Conservation (phyloP, 202 grass and related monocot genomes). For the Panicum hallii region DNA sequence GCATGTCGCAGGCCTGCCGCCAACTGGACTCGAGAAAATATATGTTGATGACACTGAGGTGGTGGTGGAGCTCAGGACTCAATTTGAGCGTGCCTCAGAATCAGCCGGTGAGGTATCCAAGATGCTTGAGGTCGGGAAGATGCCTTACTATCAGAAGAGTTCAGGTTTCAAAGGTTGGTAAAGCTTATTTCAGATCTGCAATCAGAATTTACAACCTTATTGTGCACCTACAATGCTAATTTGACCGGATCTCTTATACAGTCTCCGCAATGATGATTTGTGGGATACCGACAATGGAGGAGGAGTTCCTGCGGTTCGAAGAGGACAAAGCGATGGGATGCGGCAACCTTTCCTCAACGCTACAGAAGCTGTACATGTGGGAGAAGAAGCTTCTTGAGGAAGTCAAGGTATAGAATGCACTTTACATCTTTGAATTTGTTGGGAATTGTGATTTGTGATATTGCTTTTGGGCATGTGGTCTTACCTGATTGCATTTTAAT, state of each 20-base stretch:
- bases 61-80: slow-evolving; percentile 71
- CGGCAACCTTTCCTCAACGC: slow-evolving; percentile 87
- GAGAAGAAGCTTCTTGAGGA: slow-evolving; percentile 96
- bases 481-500: slow-evolving; percentile 7
- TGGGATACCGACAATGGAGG: slow-evolving; percentile 65
- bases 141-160: slow-evolving; percentile 85
- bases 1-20: slow-evolving; percentile 46
- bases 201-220: slow-evolving; percentile 27
- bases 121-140: slow-evolving; percentile 96
- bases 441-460: slow-evolving; percentile 9
- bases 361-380: slow-evolving; percentile 97
- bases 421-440: slow-evolving; percentile 42
- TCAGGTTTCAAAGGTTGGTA: slow-evolving; percentile 79
- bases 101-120: slow-evolving; percentile 75
- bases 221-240: slow-evolving; percentile 29
- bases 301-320: slow-evolving; percentile 72
- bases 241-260: slow-evolving; percentile 43
- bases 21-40: slow-evolving; percentile 49
- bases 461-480: slow-evolving; percentile 39
- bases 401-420: slow-evolving; percentile 74
- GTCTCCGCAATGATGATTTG: slow-evolving; percentile 86
- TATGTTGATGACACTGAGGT: slow-evolving; percentile 77
- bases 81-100: slow-evolving; percentile 77
- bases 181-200: slow-evolving; percentile 14
- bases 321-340: slow-evolving; percentile 81